Evolutionary conservation across 2,329 filamentous ascomycete genomes (phyloP), one percentile per base, ranked within the genome.

Genomic region (Corinectria fuckeliana): DNA sequence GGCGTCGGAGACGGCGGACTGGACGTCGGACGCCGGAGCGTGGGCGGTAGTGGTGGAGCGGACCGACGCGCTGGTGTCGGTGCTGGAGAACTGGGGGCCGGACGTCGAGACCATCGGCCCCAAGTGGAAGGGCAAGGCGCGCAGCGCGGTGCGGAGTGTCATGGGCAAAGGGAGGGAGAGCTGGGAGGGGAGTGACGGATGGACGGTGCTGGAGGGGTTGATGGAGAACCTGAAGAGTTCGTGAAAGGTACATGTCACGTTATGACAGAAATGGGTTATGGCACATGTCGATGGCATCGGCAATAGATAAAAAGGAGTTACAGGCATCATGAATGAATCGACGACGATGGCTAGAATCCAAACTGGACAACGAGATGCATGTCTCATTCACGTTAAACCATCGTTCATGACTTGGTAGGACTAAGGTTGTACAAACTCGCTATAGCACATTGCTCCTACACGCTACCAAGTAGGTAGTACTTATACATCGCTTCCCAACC

Each of bases 81-180:
- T 91, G 50, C 91, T 97, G 76, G 91, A 95, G 77, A 92, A 89
- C 73, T 88, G 93, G 68, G 91, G 91, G 0, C 78, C 81, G 0
- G 82, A 85, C 64, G 82, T 87, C 18, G 86, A 88, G 62, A 71
- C 86, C 26, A 88, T 97, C 2, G 92, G 91, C 2, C 85, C 84
- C 58, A 89, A 88, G 70, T 99, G 95, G 95, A 91, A 86, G 75
- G 91, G 91, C 64, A 98, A 97, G 83, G 91, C 92, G 0, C 83
- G 92, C 69, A 96, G 87, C 74, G 93, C 93, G 10, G 82, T 97
- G 2, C 82, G 93, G 53, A 92, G 91, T 50, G 89, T 98, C 6
- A 84, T 96, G 82, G 90, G 92, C 0, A 90, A 91, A 72, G 93
- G 86, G 0, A 93, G 87, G 78, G 90, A 92, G 70, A 84, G 76